Evolutionary conservation across 139 green algal genomes (phyloP), one percentile per base, ranked within the genome.

Genomic region (Haematococcus sp.): DNA sequence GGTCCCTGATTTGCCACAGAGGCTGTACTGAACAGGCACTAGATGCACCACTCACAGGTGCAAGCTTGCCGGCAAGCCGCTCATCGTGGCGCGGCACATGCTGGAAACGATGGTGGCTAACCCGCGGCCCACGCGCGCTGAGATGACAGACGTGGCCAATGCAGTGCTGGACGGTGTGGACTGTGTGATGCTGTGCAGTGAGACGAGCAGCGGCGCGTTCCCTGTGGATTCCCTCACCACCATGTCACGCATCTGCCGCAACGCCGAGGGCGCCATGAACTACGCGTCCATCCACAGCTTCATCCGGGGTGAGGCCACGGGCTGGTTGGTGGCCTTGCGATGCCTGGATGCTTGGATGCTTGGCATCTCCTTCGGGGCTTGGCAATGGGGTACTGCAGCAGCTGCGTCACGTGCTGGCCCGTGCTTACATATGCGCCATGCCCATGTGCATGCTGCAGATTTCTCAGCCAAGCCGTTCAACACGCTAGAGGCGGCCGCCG

Each of bases 71-170:
- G 84, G 81, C 63, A 90, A 90, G 81, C 74, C 79, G 11, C 75
- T 86, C 16, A 87, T 88, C 31, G 72, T 86, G 23, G 76, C 80
- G 7, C 63, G 80, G 0, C 86, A 91, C 51, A 84, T 87, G 76
- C 81, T 91, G 4, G 69, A 87, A 66, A 79, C 68, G 25, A 91
- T 91, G 86, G 59, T 75, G 25, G 43, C 30, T 51, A 88, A 88
- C 78, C 86, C 86, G 4, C 76, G 83, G 22, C 86, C 86, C 32
- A 91, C 86, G 17, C 76, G 86, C 31, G 86, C 86, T 1, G 86
- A 91, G 77, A 88, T 88, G 86, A 87, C 83, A 19, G 86, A 91
- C 64, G 83, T 88, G 19, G 86, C 86, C 49, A 88, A 88, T 43
- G 79, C 81, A 3, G 86, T 91, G 51, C 66, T 91, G 44, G 86